These are phyloP conservation scores for Fusarium sp. DNA, from an alignment of 2,329 filamentous ascomycete genomes.

Conservation along the genomic window DNA sequence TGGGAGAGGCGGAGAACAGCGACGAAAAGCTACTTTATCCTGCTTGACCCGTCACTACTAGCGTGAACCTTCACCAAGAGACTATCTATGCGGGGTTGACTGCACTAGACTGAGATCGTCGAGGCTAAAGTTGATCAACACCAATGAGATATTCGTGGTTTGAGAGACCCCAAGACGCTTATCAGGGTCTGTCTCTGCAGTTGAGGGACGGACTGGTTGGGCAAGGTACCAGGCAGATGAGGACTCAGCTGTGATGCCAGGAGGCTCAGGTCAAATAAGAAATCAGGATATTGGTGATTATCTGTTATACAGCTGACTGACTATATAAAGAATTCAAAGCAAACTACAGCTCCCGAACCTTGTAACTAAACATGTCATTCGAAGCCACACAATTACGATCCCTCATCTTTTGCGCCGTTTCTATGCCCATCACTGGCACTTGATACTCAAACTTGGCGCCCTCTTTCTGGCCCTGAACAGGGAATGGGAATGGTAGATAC, in stretches of 20 bases:
- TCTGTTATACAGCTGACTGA: not conserved
- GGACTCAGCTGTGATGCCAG: not conserved
- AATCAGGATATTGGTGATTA: not conserved
- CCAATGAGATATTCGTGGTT: too few species aligned
- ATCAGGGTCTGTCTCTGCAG: too few species aligned
- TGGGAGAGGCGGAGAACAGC: not conserved
- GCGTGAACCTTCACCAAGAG: conserved; percentile 1
- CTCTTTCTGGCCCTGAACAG: conserved; percentile 50
- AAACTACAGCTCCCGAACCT: conserved; percentile 30
- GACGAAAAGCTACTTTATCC: conserved; percentile 3
- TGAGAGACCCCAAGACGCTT: too few species aligned
- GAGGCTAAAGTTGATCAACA: not conserved
- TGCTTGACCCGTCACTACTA: not conserved
- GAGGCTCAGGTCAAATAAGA: not conserved
- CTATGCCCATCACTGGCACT: conserved; percentile 46
- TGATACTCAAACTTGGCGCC: conserved; percentile 43
- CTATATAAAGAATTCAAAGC: not conserved
- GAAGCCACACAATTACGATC: conserved; percentile 45
- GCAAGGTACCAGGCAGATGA: too few species aligned
- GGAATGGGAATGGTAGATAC: conserved; percentile 70
- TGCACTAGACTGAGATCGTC: conserved; percentile 5
- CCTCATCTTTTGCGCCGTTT: conserved; percentile 47
- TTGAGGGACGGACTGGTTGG: not conserved
- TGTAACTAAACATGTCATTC: conserved; percentile 46
- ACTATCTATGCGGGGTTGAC: conserved; percentile 18